These are phyloP conservation scores for Symbiodinium pilosum DNA, from an alignment of 73 alveolate species.

Conservation along the genomic window DNA sequence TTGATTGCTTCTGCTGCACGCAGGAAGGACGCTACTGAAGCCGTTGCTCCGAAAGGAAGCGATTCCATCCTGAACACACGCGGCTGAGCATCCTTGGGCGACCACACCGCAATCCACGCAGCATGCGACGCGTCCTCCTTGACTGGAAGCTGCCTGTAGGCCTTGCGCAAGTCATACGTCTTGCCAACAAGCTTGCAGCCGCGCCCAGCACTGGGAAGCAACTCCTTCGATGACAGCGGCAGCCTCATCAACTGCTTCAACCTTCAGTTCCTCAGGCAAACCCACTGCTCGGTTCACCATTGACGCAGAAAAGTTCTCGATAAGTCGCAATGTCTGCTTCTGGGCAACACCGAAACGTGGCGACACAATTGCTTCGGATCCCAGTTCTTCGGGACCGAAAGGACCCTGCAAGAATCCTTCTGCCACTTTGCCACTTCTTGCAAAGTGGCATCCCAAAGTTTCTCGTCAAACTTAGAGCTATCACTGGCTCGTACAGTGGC, in stretches of 20 bases:
- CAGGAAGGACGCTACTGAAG: not conserved
- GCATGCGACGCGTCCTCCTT: not conserved
- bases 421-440: not conserved
- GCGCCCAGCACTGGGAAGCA: not conserved
- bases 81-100: not conserved
- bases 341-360: not conserved
- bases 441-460: not conserved
- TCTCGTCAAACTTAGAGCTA: not conserved
- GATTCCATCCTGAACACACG: not conserved
- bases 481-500: not conserved
- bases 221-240: not conserved
- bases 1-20: not conserved
- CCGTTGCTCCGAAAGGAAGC: conserved; percentile 1
- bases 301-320: not conserved
- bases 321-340: not conserved
- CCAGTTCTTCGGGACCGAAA: not conserved
- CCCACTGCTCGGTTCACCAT: not conserved
- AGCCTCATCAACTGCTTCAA: not conserved
- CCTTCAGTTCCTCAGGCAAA: not conserved
- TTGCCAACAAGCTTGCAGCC: not conserved
- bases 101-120: not conserved
- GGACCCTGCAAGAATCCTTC: not conserved
- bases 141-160: not conserved
- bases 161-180: not conserved
- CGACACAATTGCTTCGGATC: not conserved